Base-by-base conservation (phyloP, 768 basidiomycete genomes). In the Tricholoma matsutake region DNA sequence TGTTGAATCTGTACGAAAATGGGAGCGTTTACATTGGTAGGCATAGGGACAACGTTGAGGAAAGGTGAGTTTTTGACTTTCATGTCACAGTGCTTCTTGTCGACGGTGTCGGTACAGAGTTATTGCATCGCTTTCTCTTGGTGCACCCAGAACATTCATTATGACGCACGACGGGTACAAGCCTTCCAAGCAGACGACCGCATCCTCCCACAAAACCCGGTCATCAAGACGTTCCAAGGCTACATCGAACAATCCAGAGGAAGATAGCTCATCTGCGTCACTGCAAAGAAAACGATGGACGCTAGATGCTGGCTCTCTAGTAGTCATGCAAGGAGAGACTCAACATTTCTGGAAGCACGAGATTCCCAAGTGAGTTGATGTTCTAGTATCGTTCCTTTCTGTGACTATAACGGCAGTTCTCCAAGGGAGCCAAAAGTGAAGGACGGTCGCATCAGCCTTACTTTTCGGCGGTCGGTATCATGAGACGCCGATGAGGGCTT, bases 321-420 rank as follows among this genome's bases (percentile, higher is more conserved):
- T 74, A 14, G 67, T 74, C 16, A 74, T 74, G 73, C 73, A 74
- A 56, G 73, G 73, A 4, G 69, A 70, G 16, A 74, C 73, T 0
- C 73, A 74, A 56, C 61, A 47, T n/a, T 64, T 65, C 51, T 74
- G 73, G 73, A 74, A 74, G 56, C 73, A 74, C 37, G 67, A 71
- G 57, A 74, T 74, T 35, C 71, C 73, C 2, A 74, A 67, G 73
- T 72, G 51, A 54, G 67, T 59, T 18, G 28, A 10, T 37, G 35
- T 56, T 9, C 9, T 14, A 18, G 14, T 28, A 4, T 45, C 9
- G 8, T 29, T 11, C 41, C 22, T 18, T 18, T 18, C 20, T 4
- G 54, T 18, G 52, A n/a, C 58, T 29, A n/a, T n/a, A 52, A 13
- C 25, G 22, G 22, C 32, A 2, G 25, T 4, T 43, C 35, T 18